Evolutionary conservation across 2,329 filamentous ascomycete species (phyloP), one percentile per base, ranked within the genome.

Genomic region (Hypoxylon sp.): DNA sequence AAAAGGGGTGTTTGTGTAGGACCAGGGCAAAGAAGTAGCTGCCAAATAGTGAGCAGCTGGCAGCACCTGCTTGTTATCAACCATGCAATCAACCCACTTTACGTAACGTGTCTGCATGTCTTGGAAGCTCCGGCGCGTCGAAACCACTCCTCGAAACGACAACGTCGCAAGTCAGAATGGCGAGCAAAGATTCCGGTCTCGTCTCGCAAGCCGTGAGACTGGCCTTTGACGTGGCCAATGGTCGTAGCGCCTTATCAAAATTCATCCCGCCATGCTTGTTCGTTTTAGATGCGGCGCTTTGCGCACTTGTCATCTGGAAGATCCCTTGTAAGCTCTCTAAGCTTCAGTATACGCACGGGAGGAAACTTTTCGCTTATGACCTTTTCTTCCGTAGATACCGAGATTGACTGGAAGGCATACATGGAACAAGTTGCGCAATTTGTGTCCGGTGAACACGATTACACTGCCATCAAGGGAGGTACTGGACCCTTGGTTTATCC

Each of bases 361-460:
- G 50, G n/a, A 39, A 33, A 11, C 3, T 3, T 13, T 11, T 31
- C 14, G 48, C 63, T 62, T 44, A 67, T 39, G 1, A 24, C 26
- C 9, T 48, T 48, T 5, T 62, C 19, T 14, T 29, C 19, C 24
- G 52, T 72, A 86, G 96, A 99, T 79, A 99, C 96, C 47, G 96
- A 99, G 81, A 99, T 99, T 77, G 96, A 99, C 82, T 99, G 95
- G 95, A 87, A 87, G 65, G 94, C 96, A 0, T 99, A 99, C 81
- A 98, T 99, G 94, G 88, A 98, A 79, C 96, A 99, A 77, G 86
- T 98, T 48, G 82, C 87, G 44, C 90, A 94, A 74, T 96, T 92
- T 76, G 83, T 94, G 50, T 85, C 88, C 17, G 96, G 96, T 76
- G 94, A 98, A 83, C 90, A 92, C 78, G 91, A 98, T 80, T 99